Percentiles rank a stretch among this genome's conserved stretches.
Conservation (phyloP, 2,329 filamentous ascomycete species). For the Pseudocercospora macadamiae region DNA sequence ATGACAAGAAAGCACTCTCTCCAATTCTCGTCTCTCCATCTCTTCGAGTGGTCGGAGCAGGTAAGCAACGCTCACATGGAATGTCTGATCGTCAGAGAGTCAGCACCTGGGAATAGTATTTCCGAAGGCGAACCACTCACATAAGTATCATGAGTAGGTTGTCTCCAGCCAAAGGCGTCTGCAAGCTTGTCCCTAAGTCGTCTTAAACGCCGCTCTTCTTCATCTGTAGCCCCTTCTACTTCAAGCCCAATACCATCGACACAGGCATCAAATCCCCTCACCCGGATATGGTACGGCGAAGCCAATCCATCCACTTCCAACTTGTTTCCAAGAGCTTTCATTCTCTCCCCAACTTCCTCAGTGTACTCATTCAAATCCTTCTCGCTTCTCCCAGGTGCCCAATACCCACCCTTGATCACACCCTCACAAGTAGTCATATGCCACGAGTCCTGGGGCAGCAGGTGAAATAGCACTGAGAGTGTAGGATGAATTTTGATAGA, state of each 20-base stretch:
- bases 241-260: background rate
- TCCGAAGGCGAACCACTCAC: background rate
- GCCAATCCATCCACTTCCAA: background rate
- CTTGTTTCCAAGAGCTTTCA: background rate
- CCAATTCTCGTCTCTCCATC: background rate
- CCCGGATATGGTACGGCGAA: slow-evolving; percentile 2
- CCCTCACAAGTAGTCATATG: slow-evolving; percentile 11
- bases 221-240: background rate
- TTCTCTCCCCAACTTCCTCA: background rate
- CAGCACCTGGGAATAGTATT: background rate
- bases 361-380: background rate
- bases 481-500: background rate
- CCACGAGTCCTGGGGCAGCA: slow-evolving; percentile 4
- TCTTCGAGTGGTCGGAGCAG: background rate
- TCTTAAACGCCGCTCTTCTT: slow-evolving; percentile 1
- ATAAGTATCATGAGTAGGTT: background rate
- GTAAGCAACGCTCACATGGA: slow-evolving; percentile 2
- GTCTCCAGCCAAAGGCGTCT: background rate
- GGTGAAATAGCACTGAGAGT: background rate
- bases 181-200: background rate
- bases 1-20: background rate
- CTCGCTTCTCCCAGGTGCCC: background rate
- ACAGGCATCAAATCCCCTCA: background rate
- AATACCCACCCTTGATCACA: background rate
- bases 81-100: background rate